Conservation (phyloP, 2,329 filamentous ascomycete species). For the Exophiala mesophila region DNA sequence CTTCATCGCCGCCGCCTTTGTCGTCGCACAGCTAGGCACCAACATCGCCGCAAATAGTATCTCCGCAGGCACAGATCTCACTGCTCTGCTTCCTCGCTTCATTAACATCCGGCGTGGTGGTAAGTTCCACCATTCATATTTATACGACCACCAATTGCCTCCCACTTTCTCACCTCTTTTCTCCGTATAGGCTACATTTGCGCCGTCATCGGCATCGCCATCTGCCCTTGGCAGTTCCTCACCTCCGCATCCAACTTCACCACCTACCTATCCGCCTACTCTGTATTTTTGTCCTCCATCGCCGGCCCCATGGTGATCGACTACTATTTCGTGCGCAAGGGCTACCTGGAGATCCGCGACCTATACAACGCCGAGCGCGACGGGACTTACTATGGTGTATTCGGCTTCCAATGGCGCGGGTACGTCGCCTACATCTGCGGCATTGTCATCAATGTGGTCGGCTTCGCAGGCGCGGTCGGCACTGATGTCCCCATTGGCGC, state of each 20-base stretch:
- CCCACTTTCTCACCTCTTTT: too few relatives aligned
- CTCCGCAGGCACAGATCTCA: conserved; percentile 53
- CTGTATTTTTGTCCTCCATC: conserved; percentile 88
- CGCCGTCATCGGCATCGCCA: conserved; percentile 40
- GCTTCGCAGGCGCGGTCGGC: conserved; percentile 79
- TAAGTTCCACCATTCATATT: too few relatives aligned
- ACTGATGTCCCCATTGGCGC: conserved; percentile 65
- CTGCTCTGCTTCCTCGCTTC: conserved; percentile 48
- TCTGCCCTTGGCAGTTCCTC: conserved; percentile 51
- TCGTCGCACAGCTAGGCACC: conserved; percentile 44
- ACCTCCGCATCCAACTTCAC: conserved; percentile 49
- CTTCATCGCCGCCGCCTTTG: conserved; percentile 43
- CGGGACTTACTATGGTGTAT: conserved; percentile 68
- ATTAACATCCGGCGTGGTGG: conserved; percentile 54
- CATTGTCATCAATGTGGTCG: conserved; percentile 85
- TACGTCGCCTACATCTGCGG: conserved; percentile 71
- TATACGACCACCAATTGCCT: too few relatives aligned
- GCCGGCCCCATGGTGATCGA: conserved; percentile 86
- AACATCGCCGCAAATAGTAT: conserved; percentile 47
- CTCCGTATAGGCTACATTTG: conserved; percentile 46
- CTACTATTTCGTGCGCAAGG: conserved; percentile 80
- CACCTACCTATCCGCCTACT: conserved; percentile 86
- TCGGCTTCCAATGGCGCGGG: conserved; percentile 74
- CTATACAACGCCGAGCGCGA: conserved; percentile 64
- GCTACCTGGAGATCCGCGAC: conserved; percentile 72